Evolutionary conservation across 495 filamentous ascomycete genomes (phyloP).

Genomic region (Entonaema liquescens): DNA sequence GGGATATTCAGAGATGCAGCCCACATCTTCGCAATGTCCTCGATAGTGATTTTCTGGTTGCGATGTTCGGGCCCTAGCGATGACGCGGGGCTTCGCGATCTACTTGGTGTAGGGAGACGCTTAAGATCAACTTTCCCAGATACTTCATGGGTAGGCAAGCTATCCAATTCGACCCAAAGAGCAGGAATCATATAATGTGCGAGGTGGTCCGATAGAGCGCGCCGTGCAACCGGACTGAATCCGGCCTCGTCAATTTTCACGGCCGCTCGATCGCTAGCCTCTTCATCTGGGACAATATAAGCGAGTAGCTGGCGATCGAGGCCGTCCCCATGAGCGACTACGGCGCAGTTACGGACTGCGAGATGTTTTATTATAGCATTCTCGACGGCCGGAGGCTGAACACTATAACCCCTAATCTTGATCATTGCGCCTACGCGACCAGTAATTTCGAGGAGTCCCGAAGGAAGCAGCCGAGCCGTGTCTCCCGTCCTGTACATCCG

Average conservation of each 20-base stretch:
- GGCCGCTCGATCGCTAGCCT: constrained; percentile 58
- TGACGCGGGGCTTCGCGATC: constrained; percentile 45
- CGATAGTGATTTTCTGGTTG: constrained; percentile 58
- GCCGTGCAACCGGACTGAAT: constrained; percentile 65
- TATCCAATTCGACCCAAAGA: constrained; percentile 68
- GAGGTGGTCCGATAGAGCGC: constrained; percentile 62
- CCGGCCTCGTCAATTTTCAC: constrained; percentile 67
- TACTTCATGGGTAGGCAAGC: constrained; percentile 70
- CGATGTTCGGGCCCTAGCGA: constrained; percentile 37
- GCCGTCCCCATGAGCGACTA: constrained; percentile 70
- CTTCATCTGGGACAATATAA: constrained; percentile 71
- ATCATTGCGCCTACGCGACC: constrained; percentile 76
- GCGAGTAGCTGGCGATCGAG: constrained; percentile 71
- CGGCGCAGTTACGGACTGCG: constrained; percentile 67
- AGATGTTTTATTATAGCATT: constrained; percentile 67
- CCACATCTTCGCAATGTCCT: constrained; percentile 68
- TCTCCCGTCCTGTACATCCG: constrained; percentile 78
- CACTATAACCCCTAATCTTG: constrained; percentile 71
- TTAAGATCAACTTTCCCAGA: constrained; percentile 75
- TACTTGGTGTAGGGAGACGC: constrained; percentile 62
- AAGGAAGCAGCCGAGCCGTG: constrained; percentile 66
- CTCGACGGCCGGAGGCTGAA: constrained; percentile 72
- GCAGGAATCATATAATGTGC: constrained; percentile 78
- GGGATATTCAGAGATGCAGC: constrained; percentile 65
- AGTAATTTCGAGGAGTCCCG: constrained; percentile 73